Percentiles rank a stretch among this genome's conserved stretches.
Conservation (phyloP, 768 basidiomycete species). For the Podaxis sp. region DNA sequence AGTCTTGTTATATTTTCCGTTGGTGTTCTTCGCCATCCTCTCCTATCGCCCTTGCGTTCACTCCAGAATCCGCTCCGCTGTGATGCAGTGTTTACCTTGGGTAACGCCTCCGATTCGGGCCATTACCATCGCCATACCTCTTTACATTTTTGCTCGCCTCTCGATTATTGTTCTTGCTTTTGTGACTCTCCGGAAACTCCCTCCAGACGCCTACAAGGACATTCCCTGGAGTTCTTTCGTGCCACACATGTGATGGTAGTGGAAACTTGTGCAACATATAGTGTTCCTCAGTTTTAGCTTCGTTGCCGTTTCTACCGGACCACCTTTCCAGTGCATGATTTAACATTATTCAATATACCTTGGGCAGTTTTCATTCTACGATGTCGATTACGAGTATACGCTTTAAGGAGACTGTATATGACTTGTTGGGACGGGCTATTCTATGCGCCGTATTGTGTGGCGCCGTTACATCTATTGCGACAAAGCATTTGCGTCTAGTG, state of each 20-base stretch:
- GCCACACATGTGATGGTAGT: background rate
- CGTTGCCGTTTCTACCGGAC: too few species aligned
- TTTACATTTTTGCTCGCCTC: conserved; percentile 2
- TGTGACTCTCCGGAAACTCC: background rate
- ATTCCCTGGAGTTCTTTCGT: conserved; percentile 2
- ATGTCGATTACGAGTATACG: background rate
- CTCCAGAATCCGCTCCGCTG: too few species aligned
- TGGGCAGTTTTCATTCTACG: background rate
- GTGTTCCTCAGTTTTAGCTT: too few species aligned
- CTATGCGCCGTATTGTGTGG: background rate
- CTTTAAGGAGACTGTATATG: background rate
- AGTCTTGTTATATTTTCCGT: background rate
- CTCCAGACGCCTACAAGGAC: background rate
- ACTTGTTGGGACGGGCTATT: background rate
- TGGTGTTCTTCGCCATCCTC: background rate
- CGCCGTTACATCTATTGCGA: background rate
- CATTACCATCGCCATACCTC: background rate
- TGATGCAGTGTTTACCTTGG: background rate
- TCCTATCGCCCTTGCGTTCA: too few species aligned
- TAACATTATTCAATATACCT: too few species aligned
- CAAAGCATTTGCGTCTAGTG: background rate
- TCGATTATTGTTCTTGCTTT: background rate
- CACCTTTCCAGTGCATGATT: too few species aligned
- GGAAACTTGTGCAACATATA: background rate
- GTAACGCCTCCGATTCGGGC: background rate